Conservation (phyloP, 1,284 basidiomycete species). For the Malassezia sp. region DNA sequence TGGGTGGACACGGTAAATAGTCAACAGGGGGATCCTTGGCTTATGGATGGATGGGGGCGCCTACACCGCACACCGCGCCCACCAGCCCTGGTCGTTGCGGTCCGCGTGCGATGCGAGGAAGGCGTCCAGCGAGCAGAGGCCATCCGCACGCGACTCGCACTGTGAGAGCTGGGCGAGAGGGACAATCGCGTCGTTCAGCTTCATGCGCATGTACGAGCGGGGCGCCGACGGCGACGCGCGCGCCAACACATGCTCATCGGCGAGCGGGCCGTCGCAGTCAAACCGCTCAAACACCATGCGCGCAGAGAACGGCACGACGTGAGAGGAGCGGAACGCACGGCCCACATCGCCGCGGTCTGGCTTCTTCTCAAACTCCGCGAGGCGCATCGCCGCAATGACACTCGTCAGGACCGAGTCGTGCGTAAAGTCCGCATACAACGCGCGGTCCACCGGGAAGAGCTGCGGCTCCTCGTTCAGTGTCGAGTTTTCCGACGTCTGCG, state of each 20-base stretch:
- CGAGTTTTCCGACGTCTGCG: constrained; percentile 38
- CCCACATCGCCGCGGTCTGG: constrained; percentile 14
- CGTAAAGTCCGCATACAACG: constrained; percentile 42
- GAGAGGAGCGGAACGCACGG: constrained; percentile 19
- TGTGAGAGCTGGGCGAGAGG: constrained; percentile 24
- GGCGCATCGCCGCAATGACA: constrained; percentile 29
- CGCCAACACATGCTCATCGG: too few species aligned
- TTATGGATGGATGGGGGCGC: background rate
- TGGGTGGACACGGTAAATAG: constrained; percentile 9
- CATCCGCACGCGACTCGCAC: constrained; percentile 27
- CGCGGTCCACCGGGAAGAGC: constrained; percentile 35
- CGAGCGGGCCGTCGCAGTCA: constrained; percentile 14
- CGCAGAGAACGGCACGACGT: constrained; percentile 38
- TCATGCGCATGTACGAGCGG: constrained; percentile 4
- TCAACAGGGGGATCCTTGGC: background rate
- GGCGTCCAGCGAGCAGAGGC: constrained; percentile 22
- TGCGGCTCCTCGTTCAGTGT: constrained; percentile 28
- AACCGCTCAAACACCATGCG: constrained; percentile 34
- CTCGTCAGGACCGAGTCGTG: constrained; percentile 39
- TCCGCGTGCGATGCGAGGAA: constrained; percentile 21
- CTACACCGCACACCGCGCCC: constrained; percentile 7
- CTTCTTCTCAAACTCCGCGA: constrained; percentile 21
- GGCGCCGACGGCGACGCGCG: background rate
- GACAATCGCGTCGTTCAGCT: constrained; percentile 16
- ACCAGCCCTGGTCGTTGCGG: constrained; percentile 28